A percentile compares a stretch with the other conserved stretches of the same genome.
phyloP scores from a whole-genome alignment of 768 basidiomycete species.

The Lentinus tigrinus region DNA sequence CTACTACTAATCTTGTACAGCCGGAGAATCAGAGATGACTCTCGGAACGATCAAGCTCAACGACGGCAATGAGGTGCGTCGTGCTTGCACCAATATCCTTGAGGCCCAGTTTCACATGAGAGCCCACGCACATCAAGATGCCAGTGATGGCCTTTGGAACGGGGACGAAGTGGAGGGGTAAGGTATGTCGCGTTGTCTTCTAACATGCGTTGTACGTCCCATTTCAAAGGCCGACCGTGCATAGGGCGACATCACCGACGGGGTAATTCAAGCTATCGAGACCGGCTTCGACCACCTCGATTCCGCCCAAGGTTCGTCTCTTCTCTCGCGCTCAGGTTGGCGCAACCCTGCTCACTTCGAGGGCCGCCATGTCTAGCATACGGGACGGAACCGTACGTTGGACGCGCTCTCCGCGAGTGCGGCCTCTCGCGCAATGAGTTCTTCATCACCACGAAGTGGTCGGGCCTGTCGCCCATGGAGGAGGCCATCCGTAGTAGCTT shows the following conservation, averaged over 20 bases:
- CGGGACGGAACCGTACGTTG: constrained; percentile 37
- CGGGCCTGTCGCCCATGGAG: constrained; percentile 34
- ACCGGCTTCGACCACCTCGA: constrained; percentile 63
- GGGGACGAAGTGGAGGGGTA: constrained; percentile 41
- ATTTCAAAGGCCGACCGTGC: background rate
- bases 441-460: constrained; percentile 50
- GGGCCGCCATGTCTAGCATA: constrained; percentile 32
- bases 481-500: constrained; percentile 48
- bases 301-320: constrained; percentile 46
- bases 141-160: constrained; percentile 65
- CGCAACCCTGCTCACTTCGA: background rate
- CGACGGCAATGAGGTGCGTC: constrained; percentile 35
- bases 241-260: constrained; percentile 44
- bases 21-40: constrained; percentile 27
- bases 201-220: background rate
- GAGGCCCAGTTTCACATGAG: background rate
- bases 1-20: too few relatives aligned
- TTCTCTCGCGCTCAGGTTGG: background rate
- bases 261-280: constrained; percentile 57
- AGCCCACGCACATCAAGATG: constrained; percentile 40
- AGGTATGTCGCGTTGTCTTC: constrained; percentile 14
- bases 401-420: constrained; percentile 35
- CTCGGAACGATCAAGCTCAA: constrained; percentile 34
- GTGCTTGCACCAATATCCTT: background rate
- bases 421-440: constrained; percentile 34